phyloP scores from a whole-genome alignment of 1,139 yeast genomes.

The Zhuliangozyma blackwelliae region DNA sequence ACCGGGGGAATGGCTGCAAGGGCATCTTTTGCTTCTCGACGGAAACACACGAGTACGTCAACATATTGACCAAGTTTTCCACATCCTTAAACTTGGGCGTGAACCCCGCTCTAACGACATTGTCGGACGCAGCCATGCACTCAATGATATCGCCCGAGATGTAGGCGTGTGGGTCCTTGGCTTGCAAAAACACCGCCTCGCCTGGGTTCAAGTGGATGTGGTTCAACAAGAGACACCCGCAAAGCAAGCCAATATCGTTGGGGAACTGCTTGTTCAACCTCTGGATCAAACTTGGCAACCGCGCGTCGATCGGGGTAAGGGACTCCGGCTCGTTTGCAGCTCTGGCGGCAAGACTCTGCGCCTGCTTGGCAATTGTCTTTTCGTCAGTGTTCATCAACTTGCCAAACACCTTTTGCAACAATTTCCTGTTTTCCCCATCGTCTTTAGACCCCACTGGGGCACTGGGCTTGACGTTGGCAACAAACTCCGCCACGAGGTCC shows the following conservation, averaged over 20 bases:
- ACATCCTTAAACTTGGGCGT: slow-evolving; percentile 98
- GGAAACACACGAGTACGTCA: slow-evolving; percentile 84
- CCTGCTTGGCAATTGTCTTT: slow-evolving; percentile 46
- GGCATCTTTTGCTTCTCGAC: slow-evolving; percentile 93
- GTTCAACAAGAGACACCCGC: slow-evolving; percentile 90
- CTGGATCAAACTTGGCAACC: slow-evolving; percentile 66
- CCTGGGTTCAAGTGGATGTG: slow-evolving; percentile 83
- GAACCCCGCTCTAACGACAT: slow-evolving; percentile 97
- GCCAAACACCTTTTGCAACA: slow-evolving; percentile 72
- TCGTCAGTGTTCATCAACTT: slow-evolving; percentile 79
- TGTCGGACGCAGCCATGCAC: slow-evolving; percentile 99
- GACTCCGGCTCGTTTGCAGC: slow-evolving; percentile 50
- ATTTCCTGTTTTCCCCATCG: slow-evolving; percentile 52
- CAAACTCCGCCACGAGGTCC: slow-evolving; percentile 51
- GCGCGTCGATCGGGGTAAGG: slow-evolving; percentile 40
- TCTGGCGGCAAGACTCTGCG: slow-evolving; percentile 59
- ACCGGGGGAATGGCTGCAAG: slow-evolving; percentile 55
- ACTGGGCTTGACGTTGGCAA: slow-evolving; percentile 39
- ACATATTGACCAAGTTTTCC: slow-evolving; percentile 78
- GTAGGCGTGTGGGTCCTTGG: slow-evolving; percentile 97
- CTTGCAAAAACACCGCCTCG: slow-evolving; percentile 94
- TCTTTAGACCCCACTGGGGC: slow-evolving; percentile 44
- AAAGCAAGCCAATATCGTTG: slow-evolving; percentile 87
- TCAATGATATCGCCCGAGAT: slow-evolving; percentile 95
- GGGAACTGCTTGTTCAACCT: slow-evolving; percentile 88